Evolutionary conservation across 495 filamentous ascomycete species (phyloP).

Genomic region (Cetradonia linearis): DNA sequence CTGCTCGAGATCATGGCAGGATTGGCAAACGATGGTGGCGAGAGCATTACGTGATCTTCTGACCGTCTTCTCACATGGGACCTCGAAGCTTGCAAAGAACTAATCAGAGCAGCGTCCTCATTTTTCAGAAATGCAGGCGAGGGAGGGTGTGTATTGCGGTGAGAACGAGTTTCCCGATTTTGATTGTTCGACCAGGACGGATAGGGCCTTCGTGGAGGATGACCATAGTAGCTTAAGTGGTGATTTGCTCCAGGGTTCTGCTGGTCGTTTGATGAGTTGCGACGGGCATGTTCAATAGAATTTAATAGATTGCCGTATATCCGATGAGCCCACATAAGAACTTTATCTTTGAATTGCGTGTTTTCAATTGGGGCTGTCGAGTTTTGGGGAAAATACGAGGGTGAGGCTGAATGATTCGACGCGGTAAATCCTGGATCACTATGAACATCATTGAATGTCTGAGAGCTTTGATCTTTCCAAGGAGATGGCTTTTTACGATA

Average conservation of each 20-base stretch:
- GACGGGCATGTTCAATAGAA: constrained; percentile 55
- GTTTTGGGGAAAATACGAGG: background rate
- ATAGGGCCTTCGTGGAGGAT: constrained; percentile 18
- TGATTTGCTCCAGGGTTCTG: constrained; percentile 2
- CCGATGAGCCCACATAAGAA: constrained; percentile 72
- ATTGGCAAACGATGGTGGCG: background rate
- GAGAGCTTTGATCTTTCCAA: constrained; percentile 13
- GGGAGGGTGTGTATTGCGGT: background rate
- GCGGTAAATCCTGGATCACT: background rate
- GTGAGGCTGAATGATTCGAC: background rate
- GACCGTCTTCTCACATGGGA: background rate
- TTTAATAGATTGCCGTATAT: constrained; percentile 80
- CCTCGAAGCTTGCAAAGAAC: constrained; percentile 1
- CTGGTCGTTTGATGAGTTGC: constrained; percentile 24
- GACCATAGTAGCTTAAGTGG: constrained; percentile 10
- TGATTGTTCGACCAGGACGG: constrained; percentile 22
- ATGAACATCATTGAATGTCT: constrained; percentile 3
- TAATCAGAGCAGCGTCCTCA: background rate
- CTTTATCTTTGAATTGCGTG: constrained; percentile 66
- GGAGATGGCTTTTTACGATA: constrained; percentile 16
- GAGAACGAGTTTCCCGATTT: constrained; percentile 7
- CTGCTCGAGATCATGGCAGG: background rate
- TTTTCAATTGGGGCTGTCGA: constrained; percentile 27
- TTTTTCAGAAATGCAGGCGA: background rate
- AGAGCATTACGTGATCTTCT: background rate